Percentiles rank a stretch among this genome's conserved stretches.
Conservation (phyloP, 805 yeast genomes). For the Yarrowia osloensis region DNA sequence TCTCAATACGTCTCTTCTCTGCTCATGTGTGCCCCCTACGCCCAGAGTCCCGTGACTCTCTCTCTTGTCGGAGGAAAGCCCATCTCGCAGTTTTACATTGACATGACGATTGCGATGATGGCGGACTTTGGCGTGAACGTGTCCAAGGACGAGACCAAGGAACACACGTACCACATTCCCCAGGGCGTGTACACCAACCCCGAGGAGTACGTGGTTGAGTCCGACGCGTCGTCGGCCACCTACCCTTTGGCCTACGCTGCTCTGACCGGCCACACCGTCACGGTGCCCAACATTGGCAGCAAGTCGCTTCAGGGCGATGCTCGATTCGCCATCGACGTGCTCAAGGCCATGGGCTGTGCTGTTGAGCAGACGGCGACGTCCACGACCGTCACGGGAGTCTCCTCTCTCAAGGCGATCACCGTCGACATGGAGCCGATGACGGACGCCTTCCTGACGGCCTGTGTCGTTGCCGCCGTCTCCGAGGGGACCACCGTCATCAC, state of each 20-base stretch:
- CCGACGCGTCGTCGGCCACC: slow-evolving; percentile 97
- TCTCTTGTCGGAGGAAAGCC: slow-evolving; percentile 95
- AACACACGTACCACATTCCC: slow-evolving; percentile 88
- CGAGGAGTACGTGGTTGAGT: slow-evolving; percentile 80
- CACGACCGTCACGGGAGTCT: slow-evolving; percentile 79
- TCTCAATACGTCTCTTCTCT: slow-evolving; percentile 97
- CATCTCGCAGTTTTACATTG: slow-evolving; percentile 90
- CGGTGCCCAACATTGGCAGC: slow-evolving; percentile 91
- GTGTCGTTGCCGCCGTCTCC: slow-evolving; percentile 96
- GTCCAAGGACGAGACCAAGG: slow-evolving; percentile 64
- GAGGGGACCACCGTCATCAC: slow-evolving; percentile 70
- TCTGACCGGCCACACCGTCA: slow-evolving; percentile 86
- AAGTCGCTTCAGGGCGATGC: slow-evolving; percentile 96
- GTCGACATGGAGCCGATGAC: slow-evolving; percentile 99
- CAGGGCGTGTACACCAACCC: slow-evolving; percentile 81
- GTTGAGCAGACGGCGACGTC: slow-evolving; percentile 82
- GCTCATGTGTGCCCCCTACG: slow-evolving; percentile 97
- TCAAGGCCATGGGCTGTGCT: slow-evolving; percentile 91
- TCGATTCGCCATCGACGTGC: slow-evolving; percentile 88
- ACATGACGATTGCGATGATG: slow-evolving; percentile 98
- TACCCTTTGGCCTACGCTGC: slow-evolving; percentile 98
- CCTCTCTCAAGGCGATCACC: slow-evolving; percentile 65
- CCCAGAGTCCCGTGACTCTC: slow-evolving; percentile 81
- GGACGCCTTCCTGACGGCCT: slow-evolving; percentile 95
- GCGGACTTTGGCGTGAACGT: slow-evolving; percentile 81